phyloP scores from a whole-genome alignment of 352 stramenopile genomes.

The Phytophthora meadii region DNA sequence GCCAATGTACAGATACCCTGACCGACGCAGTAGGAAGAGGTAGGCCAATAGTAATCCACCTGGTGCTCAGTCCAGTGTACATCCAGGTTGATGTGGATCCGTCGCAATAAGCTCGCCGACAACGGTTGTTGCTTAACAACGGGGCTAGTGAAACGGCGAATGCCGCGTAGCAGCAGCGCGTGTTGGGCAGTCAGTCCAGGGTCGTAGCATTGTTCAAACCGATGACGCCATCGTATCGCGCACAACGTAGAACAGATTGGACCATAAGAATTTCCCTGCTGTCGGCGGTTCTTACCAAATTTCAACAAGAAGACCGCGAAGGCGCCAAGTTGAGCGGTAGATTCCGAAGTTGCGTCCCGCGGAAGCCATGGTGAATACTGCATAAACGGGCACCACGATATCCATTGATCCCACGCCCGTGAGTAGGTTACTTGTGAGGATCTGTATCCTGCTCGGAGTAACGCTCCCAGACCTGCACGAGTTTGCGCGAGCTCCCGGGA shows the following conservation, averaged over 20 bases:
- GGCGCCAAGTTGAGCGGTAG: slow-evolving; percentile 10
- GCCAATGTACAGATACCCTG: too few species aligned
- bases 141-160: neutral
- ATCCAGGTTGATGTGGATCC: neutral
- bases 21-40: too few species aligned
- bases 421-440: neutral
- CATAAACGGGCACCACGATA: neutral
- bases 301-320: slow-evolving; percentile 23
- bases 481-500: slow-evolving; percentile 7
- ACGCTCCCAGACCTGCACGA: slow-evolving; percentile 20
- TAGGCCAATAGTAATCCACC: too few species aligned
- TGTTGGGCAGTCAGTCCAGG: neutral
- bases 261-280: slow-evolving; percentile 16
- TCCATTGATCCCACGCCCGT: neutral
- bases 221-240: slow-evolving; percentile 21
- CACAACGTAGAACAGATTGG: slow-evolving; percentile 29
- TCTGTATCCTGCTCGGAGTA: slow-evolving; percentile 18
- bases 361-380: neutral
- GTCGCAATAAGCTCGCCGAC: neutral
- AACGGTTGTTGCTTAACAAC: neutral
- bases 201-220: slow-evolving; percentile 5
- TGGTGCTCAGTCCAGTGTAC: neutral
- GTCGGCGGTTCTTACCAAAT: slow-evolving; percentile 20
- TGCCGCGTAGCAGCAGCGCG: neutral
- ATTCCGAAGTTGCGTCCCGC: neutral